These are phyloP conservation scores for Penicillium polonicum DNA, from an alignment of 2,329 filamentous ascomycete genomes.

Conservation along the genomic window DNA sequence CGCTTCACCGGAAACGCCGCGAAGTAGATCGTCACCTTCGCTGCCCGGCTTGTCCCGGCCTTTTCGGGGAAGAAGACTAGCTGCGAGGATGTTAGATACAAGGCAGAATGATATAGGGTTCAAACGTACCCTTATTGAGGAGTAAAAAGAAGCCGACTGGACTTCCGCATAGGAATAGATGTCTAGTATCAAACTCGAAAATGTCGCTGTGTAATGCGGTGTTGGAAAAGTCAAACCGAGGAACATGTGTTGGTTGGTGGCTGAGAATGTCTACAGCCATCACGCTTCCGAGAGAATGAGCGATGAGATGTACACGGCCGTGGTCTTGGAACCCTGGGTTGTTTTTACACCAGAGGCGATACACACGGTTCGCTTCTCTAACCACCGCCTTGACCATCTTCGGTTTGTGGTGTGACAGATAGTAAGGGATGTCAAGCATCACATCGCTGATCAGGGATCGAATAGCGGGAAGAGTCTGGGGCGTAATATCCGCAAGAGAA, in stretches of 20 bases:
- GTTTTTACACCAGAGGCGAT: slow-evolving; percentile 88
- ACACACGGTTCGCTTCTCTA: slow-evolving; percentile 91
- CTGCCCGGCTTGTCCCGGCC: slow-evolving; percentile 74
- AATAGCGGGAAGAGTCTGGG: slow-evolving; percentile 85
- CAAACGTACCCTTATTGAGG: slow-evolving; percentile 61
- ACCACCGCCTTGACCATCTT: slow-evolving; percentile 92
- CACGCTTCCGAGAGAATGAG: slow-evolving; percentile 88
- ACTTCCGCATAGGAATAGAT: slow-evolving; percentile 85
- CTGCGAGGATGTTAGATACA: slow-evolving; percentile 33
- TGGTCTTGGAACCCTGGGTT: slow-evolving; percentile 79
- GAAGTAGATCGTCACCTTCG: slow-evolving; percentile 60
- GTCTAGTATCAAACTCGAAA: slow-evolving; percentile 90
- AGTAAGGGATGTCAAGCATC: slow-evolving; percentile 98
- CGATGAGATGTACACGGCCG: slow-evolving; percentile 87
- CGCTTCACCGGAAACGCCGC: slow-evolving; percentile 69
- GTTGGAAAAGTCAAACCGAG: slow-evolving; percentile 46
- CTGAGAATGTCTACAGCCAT: slow-evolving; percentile 93
- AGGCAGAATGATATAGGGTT: slow-evolving; percentile 6
- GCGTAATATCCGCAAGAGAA: slow-evolving; percentile 84
- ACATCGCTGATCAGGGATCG: slow-evolving; percentile 93
- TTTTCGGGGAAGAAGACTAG: slow-evolving; percentile 69
- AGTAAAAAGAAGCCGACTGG: slow-evolving; percentile 91
- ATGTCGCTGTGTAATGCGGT: slow-evolving; percentile 51
- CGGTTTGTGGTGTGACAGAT: slow-evolving; percentile 91
- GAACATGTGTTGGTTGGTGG: slow-evolving; percentile 74